Evolutionary conservation across 2,329 filamentous ascomycete species (phyloP).

Genomic region (Claviceps monticola): DNA sequence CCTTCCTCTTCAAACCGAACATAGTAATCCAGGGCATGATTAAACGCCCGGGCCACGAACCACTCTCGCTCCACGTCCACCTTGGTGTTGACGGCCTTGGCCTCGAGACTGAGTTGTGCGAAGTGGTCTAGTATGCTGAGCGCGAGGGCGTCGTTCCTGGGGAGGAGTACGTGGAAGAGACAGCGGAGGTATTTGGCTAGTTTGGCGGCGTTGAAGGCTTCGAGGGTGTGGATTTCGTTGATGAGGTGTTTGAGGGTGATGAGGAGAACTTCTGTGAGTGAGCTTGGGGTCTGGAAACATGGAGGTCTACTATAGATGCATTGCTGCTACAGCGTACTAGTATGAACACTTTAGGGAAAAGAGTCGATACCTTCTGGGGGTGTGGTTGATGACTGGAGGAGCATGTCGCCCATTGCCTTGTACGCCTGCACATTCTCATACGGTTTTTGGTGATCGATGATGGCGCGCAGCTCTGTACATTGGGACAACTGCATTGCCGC

Average conservation of each 20-base stretch:
- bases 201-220: constrained; percentile 40
- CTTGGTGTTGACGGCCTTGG: constrained; percentile 26
- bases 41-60: constrained; percentile 57
- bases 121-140: constrained; percentile 52
- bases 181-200: constrained; percentile 68
- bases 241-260: constrained; percentile 51
- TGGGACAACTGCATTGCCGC: constrained; percentile 50
- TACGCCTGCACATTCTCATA: constrained; percentile 34
- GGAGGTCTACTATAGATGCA: background rate
- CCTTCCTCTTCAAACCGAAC: constrained; percentile 36
- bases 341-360: background rate
- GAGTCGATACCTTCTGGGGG: constrained; percentile 32
- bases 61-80: constrained; percentile 60
- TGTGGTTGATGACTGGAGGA: constrained; percentile 41
- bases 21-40: constrained; percentile 56
- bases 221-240: constrained; percentile 48
- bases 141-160: constrained; percentile 39
- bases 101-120: constrained; percentile 34
- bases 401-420: constrained; percentile 52
- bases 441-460: constrained; percentile 38
- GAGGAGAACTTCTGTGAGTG: constrained; percentile 25
- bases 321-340: background rate
- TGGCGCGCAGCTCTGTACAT: constrained; percentile 50
- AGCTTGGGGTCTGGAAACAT: too few species aligned
- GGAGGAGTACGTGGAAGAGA: constrained; percentile 54